These are phyloP conservation scores for Saccharomycopsis sp. DNA, from an alignment of 805 yeast species.

Conservation along the genomic window DNA sequence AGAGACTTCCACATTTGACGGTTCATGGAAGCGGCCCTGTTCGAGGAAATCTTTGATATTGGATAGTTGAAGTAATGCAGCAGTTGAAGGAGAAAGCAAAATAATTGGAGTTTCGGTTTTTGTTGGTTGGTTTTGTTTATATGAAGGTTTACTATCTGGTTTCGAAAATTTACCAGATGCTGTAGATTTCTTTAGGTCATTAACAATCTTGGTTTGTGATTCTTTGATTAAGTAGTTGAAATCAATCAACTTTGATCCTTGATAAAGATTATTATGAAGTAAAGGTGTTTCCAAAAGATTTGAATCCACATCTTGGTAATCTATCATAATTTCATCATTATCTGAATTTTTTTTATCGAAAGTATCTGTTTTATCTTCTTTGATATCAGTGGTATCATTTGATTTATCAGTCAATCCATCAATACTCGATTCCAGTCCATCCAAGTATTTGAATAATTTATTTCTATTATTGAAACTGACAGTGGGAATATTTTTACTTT, in stretches of 20 bases:
- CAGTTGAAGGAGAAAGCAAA: constrained; percentile 69
- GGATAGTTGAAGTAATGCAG: constrained; percentile 53
- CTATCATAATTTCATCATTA: too few species aligned
- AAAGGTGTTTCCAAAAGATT: constrained; percentile 36
- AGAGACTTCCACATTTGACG: constrained; percentile 25
- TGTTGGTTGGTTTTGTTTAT: constrained; percentile 2
- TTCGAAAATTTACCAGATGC: neutral
- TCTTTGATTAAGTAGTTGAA: constrained; percentile 61
- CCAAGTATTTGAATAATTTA: constrained; percentile 73
- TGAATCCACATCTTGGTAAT: neutral
- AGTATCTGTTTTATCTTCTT: neutral
- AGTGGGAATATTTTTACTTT: constrained; percentile 49
- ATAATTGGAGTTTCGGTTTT: constrained; percentile 52
- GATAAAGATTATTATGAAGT: constrained; percentile 48
- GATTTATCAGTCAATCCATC: too few species aligned
- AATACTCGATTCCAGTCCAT: too few species aligned
- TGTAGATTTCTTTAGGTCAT: constrained; percentile 36
- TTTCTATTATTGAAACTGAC: constrained; percentile 78
- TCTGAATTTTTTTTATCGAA: constrained; percentile 4
- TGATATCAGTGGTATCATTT: too few species aligned
- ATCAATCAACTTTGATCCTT: constrained; percentile 59
- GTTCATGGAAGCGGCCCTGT: constrained; percentile 56
- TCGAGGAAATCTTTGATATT: constrained; percentile 65
- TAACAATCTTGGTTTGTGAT: constrained; percentile 47
- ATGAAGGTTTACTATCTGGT: neutral